Evolutionary conservation across 2,329 filamentous ascomycete species (phyloP), one percentile per base, ranked within the genome.

Genomic region (Cladosporium velox): DNA sequence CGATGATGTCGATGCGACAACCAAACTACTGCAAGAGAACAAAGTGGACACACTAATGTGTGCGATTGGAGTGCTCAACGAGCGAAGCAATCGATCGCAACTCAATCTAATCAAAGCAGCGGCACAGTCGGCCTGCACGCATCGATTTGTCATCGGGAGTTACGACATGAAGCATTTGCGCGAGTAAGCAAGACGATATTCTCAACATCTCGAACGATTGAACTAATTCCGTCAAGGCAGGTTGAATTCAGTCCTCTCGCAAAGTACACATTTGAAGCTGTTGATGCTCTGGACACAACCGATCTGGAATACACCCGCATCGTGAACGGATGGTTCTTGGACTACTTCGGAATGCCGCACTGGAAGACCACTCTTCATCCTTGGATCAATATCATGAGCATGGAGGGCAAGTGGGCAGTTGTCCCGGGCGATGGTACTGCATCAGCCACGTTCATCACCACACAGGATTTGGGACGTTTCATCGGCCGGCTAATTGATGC

Each of bases 281-380:
- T 69, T 10, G 67, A 72, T 8, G 63, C 49, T 15, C 67, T 74
- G 26, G 65, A 68, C 26, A 65, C 71, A 24, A 72, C 71, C 4
- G 32, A 69, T 52, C 70, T 77, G 32, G 71, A 74, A 66, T 76
- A 69, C 66, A 75, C 73, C 1, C 60, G 66, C 4, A 57, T 77
- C 55, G 63, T 72, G 21, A 72, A 73, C 54, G 74, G 73, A 6
- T 60, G 71, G 49, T 77, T 77, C 62, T 59, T 77, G 4, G 76
- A 77, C 66, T 77, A 75, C 67, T 76, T 69, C 38, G 74, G 71
- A 38, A 68, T 72, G 65, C 74, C 75, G 15, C 67, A 72, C 26
- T 47, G 72, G 47, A 59, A 66, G 26, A 60, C 57, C 7, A 34
- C 59, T 14, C 41, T 61, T 10, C 59, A 61, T 24, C 59, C 59